These are phyloP conservation scores for Vigna angularis DNA, from an alignment of 306 rosid genomes.

Conservation along the genomic window DNA sequence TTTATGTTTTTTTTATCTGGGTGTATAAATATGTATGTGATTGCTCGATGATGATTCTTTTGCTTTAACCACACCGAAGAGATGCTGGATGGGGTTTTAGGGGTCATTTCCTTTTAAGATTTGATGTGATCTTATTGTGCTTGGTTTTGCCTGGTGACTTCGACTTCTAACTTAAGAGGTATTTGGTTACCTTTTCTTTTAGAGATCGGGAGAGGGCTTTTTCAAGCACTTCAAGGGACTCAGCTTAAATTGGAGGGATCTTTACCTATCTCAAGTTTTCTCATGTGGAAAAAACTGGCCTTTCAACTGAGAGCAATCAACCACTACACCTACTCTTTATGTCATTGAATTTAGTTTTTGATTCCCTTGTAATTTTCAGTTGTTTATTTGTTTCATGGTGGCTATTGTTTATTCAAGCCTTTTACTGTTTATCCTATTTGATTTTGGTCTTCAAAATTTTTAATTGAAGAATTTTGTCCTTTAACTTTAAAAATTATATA, in stretches of 20 bases:
- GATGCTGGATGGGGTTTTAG: conserved; percentile 39
- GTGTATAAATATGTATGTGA: not conserved
- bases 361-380: not conserved
- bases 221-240: conserved; percentile 47
- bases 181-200: conserved; percentile 36
- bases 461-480: too few relatives aligned
- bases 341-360: not conserved
- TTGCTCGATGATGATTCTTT: conserved; percentile 76
- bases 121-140: conserved; percentile 37
- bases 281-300: conserved; percentile 67
- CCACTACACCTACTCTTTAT: not conserved
- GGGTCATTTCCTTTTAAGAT: conserved; percentile 14
- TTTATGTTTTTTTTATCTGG: not conserved
- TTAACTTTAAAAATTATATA: too few relatives aligned
- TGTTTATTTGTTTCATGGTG: not conserved
- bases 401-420: too few relatives aligned
- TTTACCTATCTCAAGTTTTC: conserved; percentile 42
- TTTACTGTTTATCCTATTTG: too few relatives aligned
- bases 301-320: conserved; percentile 61
- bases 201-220: conserved; percentile 55
- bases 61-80: conserved; percentile 85
- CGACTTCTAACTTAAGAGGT: conserved; percentile 50
- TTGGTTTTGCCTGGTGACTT: conserved; percentile 49
- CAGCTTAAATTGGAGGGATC: conserved; percentile 32
- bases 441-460: too few relatives aligned